Base-by-base conservation (phyloP, 2,329 filamentous ascomycete genomes). In the Didymella keratinophila region DNA sequence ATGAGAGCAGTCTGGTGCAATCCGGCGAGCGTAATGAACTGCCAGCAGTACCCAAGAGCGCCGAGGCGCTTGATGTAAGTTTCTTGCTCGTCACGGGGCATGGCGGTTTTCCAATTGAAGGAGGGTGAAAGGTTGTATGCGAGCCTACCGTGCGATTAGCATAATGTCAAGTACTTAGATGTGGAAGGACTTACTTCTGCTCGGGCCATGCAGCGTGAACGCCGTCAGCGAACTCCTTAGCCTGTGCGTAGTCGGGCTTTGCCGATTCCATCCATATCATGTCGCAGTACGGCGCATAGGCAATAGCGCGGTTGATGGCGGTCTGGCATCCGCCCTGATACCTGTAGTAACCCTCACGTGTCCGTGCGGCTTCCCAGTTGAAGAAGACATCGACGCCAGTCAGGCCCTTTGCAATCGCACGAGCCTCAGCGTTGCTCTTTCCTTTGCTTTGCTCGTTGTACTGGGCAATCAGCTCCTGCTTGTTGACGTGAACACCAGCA, bases 201-300 rank as follows among this genome's bases (percentile, higher is more conserved):
- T 99, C 91, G 0, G 95, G 95, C 87, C 90, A 97, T 10, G 93
- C 92, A 56, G 92, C 90, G 79, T 98, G 95, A 39, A 99, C 94
- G 48, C 95, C 94, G 42, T 91, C 85, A 30, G 95, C 93, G 70
- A 99, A 99, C 75, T 97, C 90, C 82, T 92, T 87, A 23, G 95
- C 95, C 82, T 98, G 95, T 48, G 84, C 84, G 78, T 84, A 98
- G 77, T 98, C 94, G 44, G 95, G 95, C 67, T 97, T 84, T 82
- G 97, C 97, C 82, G 90, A 94, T 86, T 99, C 95, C 95, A 99
- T 99, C 95, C 95, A 99, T 79, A 99, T 96, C 77, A 96, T 88
- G 74, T 98, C 94, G 63, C 90, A 90, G 81, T 96, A 97, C 2
- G 95, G 94, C 0, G 92, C 94, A 75, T 96, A 98, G 6, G 94